Conservation (phyloP, 441 rosid genomes). For the Brassica hybrid region DNA sequence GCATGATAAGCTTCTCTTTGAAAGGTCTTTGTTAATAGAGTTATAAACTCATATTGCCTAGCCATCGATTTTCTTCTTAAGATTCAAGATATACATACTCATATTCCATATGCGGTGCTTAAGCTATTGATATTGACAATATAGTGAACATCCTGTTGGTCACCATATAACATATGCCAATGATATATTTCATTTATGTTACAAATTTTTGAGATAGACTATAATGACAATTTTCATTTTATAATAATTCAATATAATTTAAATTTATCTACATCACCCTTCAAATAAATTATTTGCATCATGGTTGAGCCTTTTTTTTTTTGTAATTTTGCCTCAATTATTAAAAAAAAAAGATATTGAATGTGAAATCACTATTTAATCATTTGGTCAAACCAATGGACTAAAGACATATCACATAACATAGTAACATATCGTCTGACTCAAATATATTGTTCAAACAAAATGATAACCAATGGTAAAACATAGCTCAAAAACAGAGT, state of each 20-base stretch:
- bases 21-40: too few relatives aligned
- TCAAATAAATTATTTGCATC: neutral
- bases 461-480: neutral
- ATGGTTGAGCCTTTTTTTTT: too few relatives aligned
- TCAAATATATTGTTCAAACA: neutral
- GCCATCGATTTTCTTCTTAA: neutral
- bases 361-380: neutral
- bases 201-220: neutral
- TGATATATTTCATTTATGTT: too few relatives aligned
- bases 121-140: neutral
- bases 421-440: neutral
- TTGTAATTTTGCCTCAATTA: neutral
- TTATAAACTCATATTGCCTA: neutral
- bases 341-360: too few relatives aligned
- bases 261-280: neutral
- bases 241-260: neutral
- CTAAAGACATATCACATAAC: neutral
- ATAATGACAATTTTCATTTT: neutral
- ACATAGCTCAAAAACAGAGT: neutral
- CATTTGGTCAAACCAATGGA: conserved; percentile 1
- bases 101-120: neutral
- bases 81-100: neutral
- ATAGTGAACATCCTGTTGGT: neutral
- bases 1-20: too few relatives aligned
- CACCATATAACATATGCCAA: neutral